These are phyloP conservation scores for Aspergillus sp. DNA, from an alignment of 2,329 filamentous ascomycete genomes.

Conservation along the genomic window DNA sequence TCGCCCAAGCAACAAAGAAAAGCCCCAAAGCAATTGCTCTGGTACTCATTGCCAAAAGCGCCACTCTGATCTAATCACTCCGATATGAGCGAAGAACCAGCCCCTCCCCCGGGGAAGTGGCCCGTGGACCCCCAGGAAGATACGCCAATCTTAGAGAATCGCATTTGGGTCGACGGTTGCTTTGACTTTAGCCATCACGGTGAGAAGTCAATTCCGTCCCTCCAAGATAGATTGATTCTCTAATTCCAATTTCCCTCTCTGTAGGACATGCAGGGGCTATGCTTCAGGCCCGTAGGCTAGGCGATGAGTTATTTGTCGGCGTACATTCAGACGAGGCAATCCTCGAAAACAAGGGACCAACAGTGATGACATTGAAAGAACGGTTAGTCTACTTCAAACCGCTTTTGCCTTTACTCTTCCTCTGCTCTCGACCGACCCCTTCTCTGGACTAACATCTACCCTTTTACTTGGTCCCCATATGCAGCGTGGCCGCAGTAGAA, in stretches of 20 bases:
- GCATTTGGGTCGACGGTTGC: conserved; percentile 97
- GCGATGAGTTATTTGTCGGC: conserved; percentile 79
- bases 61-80: background rate
- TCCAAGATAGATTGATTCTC: conserved; percentile 1
- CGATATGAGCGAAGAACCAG: conserved; percentile 20
- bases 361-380: conserved; percentile 90
- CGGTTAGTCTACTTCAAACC: conserved; percentile 44
- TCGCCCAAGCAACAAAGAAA: background rate
- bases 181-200: conserved; percentile 99
- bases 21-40: background rate
- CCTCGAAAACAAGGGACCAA: conserved; percentile 92
- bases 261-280: conserved; percentile 91
- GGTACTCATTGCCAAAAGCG: background rate
- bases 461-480: background rate
- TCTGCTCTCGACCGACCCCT: background rate
- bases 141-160: conserved; percentile 52
- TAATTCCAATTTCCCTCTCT: conserved; percentile 4
- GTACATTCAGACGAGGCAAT: conserved; percentile 96
- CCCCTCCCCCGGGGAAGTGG: conserved; percentile 52
- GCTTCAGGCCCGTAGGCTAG: conserved; percentile 87
- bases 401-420: background rate
- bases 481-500: conserved; percentile 75
- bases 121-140: conserved; percentile 58
- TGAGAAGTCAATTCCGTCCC: conserved; percentile 29
- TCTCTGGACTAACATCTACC: conserved; percentile 1